Percentiles rank a stretch among this genome's conserved stretches.
phyloP scores from a whole-genome alignment of 352 stramenopile genomes.

The Elongisporangium prolatum region DNA sequence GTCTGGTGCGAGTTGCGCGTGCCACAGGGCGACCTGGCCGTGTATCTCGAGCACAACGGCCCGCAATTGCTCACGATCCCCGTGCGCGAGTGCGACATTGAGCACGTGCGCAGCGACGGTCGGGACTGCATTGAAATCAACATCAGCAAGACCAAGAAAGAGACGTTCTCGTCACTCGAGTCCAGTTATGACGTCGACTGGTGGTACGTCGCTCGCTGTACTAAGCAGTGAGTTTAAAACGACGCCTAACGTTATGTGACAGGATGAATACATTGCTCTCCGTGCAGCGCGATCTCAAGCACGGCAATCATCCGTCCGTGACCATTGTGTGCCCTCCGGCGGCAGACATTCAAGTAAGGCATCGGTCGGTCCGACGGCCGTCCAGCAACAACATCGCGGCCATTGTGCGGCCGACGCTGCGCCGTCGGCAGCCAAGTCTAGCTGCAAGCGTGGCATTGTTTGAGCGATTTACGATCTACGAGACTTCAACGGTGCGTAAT shows the following conservation, averaged over 20 bases:
- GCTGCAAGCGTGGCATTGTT: slow-evolving; percentile 58
- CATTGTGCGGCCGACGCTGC: slow-evolving; percentile 32
- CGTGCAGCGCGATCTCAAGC: slow-evolving; percentile 71
- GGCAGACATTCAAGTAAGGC: slow-evolving; percentile 20
- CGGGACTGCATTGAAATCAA: slow-evolving; percentile 81
- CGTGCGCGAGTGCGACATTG: slow-evolving; percentile 64
- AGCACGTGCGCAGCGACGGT: slow-evolving; percentile 77
- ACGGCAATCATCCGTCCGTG: slow-evolving; percentile 50
- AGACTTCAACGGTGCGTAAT: slow-evolving; percentile 40
- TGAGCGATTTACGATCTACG: slow-evolving; percentile 84
- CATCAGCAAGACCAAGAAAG: slow-evolving; percentile 61
- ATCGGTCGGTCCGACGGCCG: slow-evolving; percentile 23
- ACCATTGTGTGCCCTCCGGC: slow-evolving; percentile 60
- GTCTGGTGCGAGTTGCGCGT: slow-evolving; percentile 74
- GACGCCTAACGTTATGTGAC: slow-evolving; percentile 3
- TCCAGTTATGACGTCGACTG: slow-evolving; percentile 85
- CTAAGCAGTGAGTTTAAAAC: neutral
- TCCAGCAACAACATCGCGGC: slow-evolving; percentile 21
- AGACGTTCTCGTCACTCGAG: slow-evolving; percentile 80
- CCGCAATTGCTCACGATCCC: slow-evolving; percentile 53
- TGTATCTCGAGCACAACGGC: slow-evolving; percentile 56
- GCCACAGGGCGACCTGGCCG: slow-evolving; percentile 56
- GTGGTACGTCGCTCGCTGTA: slow-evolving; percentile 45
- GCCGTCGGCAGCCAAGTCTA: slow-evolving; percentile 62
- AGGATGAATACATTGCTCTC: slow-evolving; percentile 80